Evolutionary conservation across 179 eudicot species (phyloP), one percentile per base, ranked within the genome.

Genomic region (Actinidia arguta): DNA sequence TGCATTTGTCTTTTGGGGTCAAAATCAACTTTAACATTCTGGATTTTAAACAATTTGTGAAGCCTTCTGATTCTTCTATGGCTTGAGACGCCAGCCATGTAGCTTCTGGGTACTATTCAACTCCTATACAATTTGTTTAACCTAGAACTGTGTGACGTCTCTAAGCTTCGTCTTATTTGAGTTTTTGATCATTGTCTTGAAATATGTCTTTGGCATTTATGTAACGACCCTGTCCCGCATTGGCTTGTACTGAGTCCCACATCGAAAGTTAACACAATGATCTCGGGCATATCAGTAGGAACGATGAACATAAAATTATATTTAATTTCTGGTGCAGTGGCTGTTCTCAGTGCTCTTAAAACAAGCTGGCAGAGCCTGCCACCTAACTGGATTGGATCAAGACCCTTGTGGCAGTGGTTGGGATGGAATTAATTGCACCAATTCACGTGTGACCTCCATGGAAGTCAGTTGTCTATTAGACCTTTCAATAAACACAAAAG

Each of bases 381-480:
- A n/a, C 85, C 78, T 31, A 85, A 70, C 76, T 90, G 90, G 92
- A 36, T 4, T 20, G 86, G 86, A 24, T 59, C 84, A 22, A n/a
- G 89, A 90, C 78, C 90, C 92, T 24, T 90, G 90, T 80, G 90
- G 85, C 25, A 75, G 70, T 24, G 75, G 51, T 59, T 95, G 99
- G 98, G 97, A 89, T 13, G 99, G 99, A 80, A 89, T 95, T 79
- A 46, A 17, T 24, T 95, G 99, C 85, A 85, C 31, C 10, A 81
- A 80, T 79, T 72, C 89, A 52, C 90, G 94, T 48, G 93, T 95
- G 70, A 90, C 88, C 14, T 81, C 91, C 3, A 85, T 95, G 98
- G 94, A 86, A 89, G 89, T 80, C 39, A 67, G 46, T 36, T 36
- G 22, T 67, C 61, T 67, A 67, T 31, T 71, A n/a, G n/a, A n/a